Evolutionary conservation across 2,329 filamentous ascomycete species (phyloP).

Genomic region (Colletotrichum brevisporum): DNA sequence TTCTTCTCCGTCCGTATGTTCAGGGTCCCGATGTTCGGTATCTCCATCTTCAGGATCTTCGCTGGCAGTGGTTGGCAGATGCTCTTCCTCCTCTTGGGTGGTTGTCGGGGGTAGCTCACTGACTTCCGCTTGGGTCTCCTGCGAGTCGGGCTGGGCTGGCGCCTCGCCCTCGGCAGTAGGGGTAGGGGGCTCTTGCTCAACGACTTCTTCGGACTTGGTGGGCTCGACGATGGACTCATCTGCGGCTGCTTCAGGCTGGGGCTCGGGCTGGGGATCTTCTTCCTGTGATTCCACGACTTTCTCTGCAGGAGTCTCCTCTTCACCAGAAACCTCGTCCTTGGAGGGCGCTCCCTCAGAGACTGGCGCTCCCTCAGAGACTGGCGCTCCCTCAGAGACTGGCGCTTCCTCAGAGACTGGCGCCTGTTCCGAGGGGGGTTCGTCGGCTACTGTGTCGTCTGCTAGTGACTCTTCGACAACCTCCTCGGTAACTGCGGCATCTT

Average conservation of each 20-base stretch:
- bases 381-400: neutral
- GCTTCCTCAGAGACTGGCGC: neutral
- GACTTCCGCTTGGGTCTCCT: slow-evolving; percentile 31
- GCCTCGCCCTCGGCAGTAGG: slow-evolving; percentile 37
- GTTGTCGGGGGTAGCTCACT: slow-evolving; percentile 28
- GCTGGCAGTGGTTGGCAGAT: slow-evolving; percentile 32
- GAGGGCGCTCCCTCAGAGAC: neutral
- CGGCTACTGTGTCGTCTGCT: neutral
- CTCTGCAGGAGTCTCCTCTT: neutral
- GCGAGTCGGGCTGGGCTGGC: slow-evolving; percentile 50
- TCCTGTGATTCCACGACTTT: neutral
- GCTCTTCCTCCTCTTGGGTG: slow-evolving; percentile 25
- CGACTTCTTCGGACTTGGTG: neutral
- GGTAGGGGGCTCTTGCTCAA: neutral
- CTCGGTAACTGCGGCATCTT: neutral
- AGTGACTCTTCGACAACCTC: neutral
- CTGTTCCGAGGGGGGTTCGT: neutral
- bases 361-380: too few relatives aligned
- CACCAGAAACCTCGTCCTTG: neutral
- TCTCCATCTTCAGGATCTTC: slow-evolving; percentile 37
- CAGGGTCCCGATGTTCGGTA: slow-evolving; percentile 30
- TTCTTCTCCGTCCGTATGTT: slow-evolving; percentile 31
- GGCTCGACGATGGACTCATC: neutral
- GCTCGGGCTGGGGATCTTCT: neutral
- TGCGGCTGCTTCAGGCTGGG: neutral